Conservation (phyloP, 148 eudicot genomes). For the Pouteria glomerata region DNA sequence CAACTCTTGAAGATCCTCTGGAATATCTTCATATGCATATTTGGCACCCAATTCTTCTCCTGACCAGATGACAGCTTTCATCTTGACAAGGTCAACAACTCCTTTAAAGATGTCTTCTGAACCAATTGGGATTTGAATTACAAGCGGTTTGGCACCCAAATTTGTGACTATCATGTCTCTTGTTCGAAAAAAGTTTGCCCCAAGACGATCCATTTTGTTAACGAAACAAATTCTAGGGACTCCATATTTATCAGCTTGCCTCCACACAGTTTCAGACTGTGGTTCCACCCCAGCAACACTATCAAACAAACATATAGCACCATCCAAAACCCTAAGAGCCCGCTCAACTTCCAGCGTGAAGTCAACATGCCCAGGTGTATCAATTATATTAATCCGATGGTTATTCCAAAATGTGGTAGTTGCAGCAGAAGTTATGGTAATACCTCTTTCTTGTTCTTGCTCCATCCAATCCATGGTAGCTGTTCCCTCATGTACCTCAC, state of each 20-base stretch:
- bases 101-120: slow-evolving; percentile 81
- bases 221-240: slow-evolving; percentile 98
- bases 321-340: slow-evolving; percentile 97
- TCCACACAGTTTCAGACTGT: slow-evolving; percentile 98
- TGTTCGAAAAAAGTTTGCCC: slow-evolving; percentile 92
- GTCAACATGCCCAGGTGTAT: slow-evolving; percentile 99
- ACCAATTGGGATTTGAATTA: slow-evolving; percentile 86
- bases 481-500: slow-evolving; percentile 97
- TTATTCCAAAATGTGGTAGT: slow-evolving; percentile 96
- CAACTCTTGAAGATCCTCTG: slow-evolving; percentile 65
- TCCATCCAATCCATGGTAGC: slow-evolving; percentile 99
- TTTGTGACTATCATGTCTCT: slow-evolving; percentile 94
- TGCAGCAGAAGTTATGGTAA: slow-evolving; percentile 98
- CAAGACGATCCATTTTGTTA: slow-evolving; percentile 97
- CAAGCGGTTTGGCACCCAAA: slow-evolving; percentile 93
- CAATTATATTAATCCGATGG: slow-evolving; percentile 93
- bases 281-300: slow-evolving; percentile 99
- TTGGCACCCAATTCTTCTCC: slow-evolving; percentile 96
- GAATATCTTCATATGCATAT: slow-evolving; percentile 68
- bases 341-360: slow-evolving; percentile 99
- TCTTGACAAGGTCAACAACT: slow-evolving; percentile 80
- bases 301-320: slow-evolving; percentile 93
- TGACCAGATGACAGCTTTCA: slow-evolving; percentile 88
- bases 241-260: slow-evolving; percentile 97
- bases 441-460: slow-evolving; percentile 99